Base-by-base conservation (phyloP, 2,329 filamentous ascomycete species). In the Colletotrichum musicola region DNA sequence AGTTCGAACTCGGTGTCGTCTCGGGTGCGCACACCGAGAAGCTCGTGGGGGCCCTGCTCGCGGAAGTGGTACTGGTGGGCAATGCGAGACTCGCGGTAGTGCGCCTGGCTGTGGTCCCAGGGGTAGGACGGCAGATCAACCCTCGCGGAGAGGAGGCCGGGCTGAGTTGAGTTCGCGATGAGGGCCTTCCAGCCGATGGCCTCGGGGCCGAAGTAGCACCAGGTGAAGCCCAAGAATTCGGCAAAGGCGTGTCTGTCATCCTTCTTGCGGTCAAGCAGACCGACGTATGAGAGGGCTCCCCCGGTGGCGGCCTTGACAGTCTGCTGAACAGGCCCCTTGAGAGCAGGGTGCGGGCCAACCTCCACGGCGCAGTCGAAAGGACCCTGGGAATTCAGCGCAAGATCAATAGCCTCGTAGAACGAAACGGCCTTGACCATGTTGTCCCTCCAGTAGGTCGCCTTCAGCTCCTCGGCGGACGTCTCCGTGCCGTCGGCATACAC, bases 301-400 rank as follows among this genome's bases (percentile, higher is more conserved):
- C 68, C 77, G 40, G 81, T 80, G 7, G 83, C 78, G 1, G 75
- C 75, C 71, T 85, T 84, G 27, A 85, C 74, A 14, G 84, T 81
- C 60, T 84, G 77, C 4, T 72, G 74, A 0, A 78, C 70, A 0
- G 84, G 84, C 0, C 79, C 80, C 60, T 80, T 78, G 0, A 86
- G 76, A 0, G 82, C 81, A 0, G 82, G 76, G 51, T 81, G 79
- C 2, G 80, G 79, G 0, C 80, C 79, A 4, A 81, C 55, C 50
- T 81, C 79, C 2, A 81, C n/a, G 0, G 75, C 56, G 6, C 75
- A 44, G 42, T 70, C 42, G 18, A 71, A 51, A 18, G 59, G 53
- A 1, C 61, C 62, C 1, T 70, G 62, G 0, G 70, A 50, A 7
- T 73, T 71, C 74, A 66, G 42, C 4, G 62, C 60, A 56, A 18